Conservation (phyloP, 192 early-diverging fungal species). For the Coemansia sp. region DNA sequence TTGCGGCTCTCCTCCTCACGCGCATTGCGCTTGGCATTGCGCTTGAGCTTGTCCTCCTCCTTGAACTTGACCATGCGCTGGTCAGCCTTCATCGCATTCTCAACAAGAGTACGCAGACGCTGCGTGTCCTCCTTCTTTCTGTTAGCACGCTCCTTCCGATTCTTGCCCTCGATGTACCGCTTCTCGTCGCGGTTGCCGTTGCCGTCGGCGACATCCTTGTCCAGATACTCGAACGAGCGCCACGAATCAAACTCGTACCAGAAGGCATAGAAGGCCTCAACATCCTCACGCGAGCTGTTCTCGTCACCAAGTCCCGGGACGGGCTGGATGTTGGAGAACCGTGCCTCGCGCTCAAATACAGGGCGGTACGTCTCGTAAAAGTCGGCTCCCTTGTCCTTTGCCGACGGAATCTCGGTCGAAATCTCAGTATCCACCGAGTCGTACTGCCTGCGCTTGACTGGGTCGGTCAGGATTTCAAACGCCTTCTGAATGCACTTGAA, state of each 20-base stretch:
- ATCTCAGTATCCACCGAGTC: conserved; percentile 94
- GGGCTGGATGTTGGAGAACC: conserved; percentile 91
- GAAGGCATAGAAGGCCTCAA: conserved; percentile 84
- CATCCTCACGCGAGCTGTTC: conserved; percentile 60
- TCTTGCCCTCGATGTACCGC: conserved; percentile 93
- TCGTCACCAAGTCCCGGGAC: conserved; percentile 79
- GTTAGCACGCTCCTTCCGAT: conserved; percentile 86
- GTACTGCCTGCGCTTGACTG: conserved; percentile 86
- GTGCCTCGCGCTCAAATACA: conserved; percentile 84
- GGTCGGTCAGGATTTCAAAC: conserved; percentile 90
- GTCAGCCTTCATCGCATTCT: conserved; percentile 79
- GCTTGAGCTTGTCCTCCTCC: conserved; percentile 85
- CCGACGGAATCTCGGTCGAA: conserved; percentile 68
- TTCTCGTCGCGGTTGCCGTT: conserved; percentile 95
- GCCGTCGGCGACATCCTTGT: conserved; percentile 93
- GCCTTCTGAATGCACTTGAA: conserved; percentile 99
- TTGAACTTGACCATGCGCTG: conserved; percentile 89
- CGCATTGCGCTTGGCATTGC: conserved; percentile 88
- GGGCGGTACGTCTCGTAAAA: conserved; percentile 79
- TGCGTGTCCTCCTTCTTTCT: conserved; percentile 98
- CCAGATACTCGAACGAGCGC: conserved; percentile 96
- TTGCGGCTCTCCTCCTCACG: conserved; percentile 68
- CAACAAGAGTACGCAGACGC: conserved; percentile 81
- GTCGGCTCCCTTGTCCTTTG: conserved; percentile 70
- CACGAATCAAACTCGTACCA: conserved; percentile 93